A percentile compares a stretch with the other conserved stretches of the same genome.
phyloP scores from a whole-genome alignment of 768 basidiomycete genomes.

The Lentinula raphanica region DNA sequence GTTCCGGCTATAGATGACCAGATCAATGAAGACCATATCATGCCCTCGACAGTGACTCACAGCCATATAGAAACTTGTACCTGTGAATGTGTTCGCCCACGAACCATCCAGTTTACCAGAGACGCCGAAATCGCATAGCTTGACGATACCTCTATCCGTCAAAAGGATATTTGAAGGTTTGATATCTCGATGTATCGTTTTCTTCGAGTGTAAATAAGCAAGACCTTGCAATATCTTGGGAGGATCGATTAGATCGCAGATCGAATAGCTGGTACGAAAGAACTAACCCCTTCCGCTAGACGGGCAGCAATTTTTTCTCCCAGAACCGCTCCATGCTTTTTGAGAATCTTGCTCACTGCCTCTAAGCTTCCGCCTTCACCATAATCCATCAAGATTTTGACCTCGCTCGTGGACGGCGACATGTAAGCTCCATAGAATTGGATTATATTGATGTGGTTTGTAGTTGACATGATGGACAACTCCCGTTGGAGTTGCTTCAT shows the following conservation, averaged over 20 bases:
- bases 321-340: conserved; percentile 70
- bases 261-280: conserved; percentile 1
- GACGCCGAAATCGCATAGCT: conserved; percentile 94
- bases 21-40: background rate
- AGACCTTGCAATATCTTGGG: conserved; percentile 83
- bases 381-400: conserved; percentile 93
- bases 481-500: conserved; percentile 91
- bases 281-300: conserved; percentile 84
- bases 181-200: conserved; percentile 94
- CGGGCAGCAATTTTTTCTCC: conserved; percentile 88
- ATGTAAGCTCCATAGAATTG: conserved; percentile 90
- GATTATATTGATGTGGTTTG: conserved; percentile 82
- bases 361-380: conserved; percentile 89
- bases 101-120: conserved; percentile 93
- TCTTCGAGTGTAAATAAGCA: conserved; percentile 83
- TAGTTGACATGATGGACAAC: conserved; percentile 82
- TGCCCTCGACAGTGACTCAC: conserved; percentile 45
- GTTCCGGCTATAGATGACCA: conserved; percentile 64
- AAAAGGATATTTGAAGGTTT: conserved; percentile 92
- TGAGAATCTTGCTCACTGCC: conserved; percentile 79
- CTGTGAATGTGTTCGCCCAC: conserved; percentile 92
- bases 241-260: conserved; percentile 8
- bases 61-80: conserved; percentile 98
- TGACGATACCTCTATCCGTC: conserved; percentile 84
- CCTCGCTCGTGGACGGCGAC: conserved; percentile 81